Evolutionary conservation across 257 asterid genomes (phyloP), one percentile per base, ranked within the genome.

Genomic region (Salvia hispanica): DNA sequence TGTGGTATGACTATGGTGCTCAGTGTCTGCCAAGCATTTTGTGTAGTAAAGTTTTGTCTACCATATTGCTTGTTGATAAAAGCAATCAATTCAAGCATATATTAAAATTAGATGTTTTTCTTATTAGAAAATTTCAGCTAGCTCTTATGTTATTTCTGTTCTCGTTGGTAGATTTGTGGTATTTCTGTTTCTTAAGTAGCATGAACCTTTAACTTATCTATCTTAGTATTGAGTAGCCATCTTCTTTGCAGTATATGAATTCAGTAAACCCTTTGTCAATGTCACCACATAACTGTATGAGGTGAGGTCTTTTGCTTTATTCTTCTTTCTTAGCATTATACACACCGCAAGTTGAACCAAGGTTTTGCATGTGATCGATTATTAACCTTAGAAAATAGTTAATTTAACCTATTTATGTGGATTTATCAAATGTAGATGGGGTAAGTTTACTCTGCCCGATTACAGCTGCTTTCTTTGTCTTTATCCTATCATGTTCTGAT

Each of bases 11-110:
- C 13, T 14, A 42, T n/a, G 60, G 12, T 5, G 25, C 15, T 52
- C 15, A 50, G 7, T 58, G 33, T 16, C 0, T 51, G 13, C 33
- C 11, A 3, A 28, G 7, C 34, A 67, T 14, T 28, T 43, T 55
- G 15, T 67, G 44, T 11, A n/a, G 18, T 47, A 43, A 43, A 39
- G 33, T 28, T 46, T 36, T 59, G 55, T 70, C 68, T 18, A 43
- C 44, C 63, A 33, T 37, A 16, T 59, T 18, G 28, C n/a, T 10
- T 12, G 62, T 37, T 36, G 37, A 10, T 65, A 10, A 50, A 51
- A 40, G 36, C 2, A 25, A 25, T 25, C 40, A 25, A 15, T 33
- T 31, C 25, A 47, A 47, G 39, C 5, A 46, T 37, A 14, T 33
- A 63, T 44, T 5, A 65, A 8, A n/a, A 7, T n/a, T 8, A 7